Base-by-base conservation (phyloP, 1,284 basidiomycete species). In the Rhodotorula sp. region DNA sequence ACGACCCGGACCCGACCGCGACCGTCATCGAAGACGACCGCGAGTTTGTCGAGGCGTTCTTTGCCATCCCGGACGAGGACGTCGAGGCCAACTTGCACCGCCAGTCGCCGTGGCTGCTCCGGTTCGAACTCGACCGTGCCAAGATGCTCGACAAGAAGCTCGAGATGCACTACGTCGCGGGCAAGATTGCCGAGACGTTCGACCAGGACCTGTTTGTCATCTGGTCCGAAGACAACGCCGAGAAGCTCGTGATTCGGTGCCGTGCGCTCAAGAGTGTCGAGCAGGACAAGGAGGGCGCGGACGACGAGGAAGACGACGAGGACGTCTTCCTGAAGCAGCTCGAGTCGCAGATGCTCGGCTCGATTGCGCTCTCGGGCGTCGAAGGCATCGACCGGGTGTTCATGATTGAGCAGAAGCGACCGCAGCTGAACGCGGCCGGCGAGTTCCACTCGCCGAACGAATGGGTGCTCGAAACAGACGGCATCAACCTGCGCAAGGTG, bases 121-220 rank as follows among this genome's bases (percentile, higher is more conserved):
- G 97, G 84, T 88, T 99, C 57, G 95, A 97, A 80, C 88, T 99
- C 58, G 96, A 99, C 81, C 92, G 96, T 79, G 91, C 92, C 5
- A 94, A 97, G 84, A 97, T 99, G 90, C 90, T 99, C 76, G 96
- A 98, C 84, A 90, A 95, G 80, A 94, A 95, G 80, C 86, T 97
- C 77, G 92, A 91, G 21, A 99, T 99, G 93, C 87, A 91, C 61
- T 93, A 94, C 77, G 95, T 99, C 62, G 95, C 96, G 12, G 90
- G 91, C 75, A 90, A 91, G 67, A 97, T 99, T 74, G 90, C 91
- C 46, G 91, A 94, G 81, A 94, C 89, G 78, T 98, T 99, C 85
- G 93, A 96, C 80, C 90, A 92, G 21, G 97, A 99, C 81, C 85
- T 98, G 57, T 98, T 97, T 82, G 94, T 98, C 80, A 97, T 98